phyloP scores from a whole-genome alignment of 495 filamentous ascomycete species.

The Evernia prunastri region DNA sequence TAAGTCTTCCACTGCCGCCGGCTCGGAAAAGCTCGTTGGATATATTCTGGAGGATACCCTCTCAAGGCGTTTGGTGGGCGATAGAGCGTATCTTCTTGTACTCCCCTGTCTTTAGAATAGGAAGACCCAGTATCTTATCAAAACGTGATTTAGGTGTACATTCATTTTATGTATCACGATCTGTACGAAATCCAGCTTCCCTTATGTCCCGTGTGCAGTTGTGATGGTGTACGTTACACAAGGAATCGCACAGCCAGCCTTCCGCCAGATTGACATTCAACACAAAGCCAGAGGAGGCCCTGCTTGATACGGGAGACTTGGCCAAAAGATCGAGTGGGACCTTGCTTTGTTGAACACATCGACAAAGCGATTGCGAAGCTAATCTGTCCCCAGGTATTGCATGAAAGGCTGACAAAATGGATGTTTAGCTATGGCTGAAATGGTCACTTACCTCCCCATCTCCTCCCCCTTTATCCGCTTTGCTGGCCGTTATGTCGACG shows the following conservation, averaged over 20 bases:
- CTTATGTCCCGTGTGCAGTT: background rate
- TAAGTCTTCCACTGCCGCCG: conserved; percentile 29
- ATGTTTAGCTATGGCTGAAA: conserved; percentile 59
- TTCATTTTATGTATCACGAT: conserved; percentile 65
- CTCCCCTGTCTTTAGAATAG: background rate
- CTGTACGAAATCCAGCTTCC: conserved; percentile 26
- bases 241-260: background rate
- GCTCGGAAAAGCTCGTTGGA: background rate
- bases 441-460: conserved; percentile 77
- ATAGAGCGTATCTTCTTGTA: background rate
- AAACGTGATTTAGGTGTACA: conserved; percentile 45
- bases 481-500: conserved; percentile 73
- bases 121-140: conserved; percentile 6
- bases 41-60: background rate
- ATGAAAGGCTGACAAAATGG: background rate
- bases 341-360: background rate
- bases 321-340: background rate
- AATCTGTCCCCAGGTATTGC: background rate
- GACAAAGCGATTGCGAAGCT: background rate
- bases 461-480: conserved; percentile 79
- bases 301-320: background rate
- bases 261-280: background rate
- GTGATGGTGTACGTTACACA: background rate
- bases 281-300: background rate
- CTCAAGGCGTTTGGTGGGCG: background rate